Conservation (phyloP, 306 rosid genomes). For the Macrotyloma uniflorum region DNA sequence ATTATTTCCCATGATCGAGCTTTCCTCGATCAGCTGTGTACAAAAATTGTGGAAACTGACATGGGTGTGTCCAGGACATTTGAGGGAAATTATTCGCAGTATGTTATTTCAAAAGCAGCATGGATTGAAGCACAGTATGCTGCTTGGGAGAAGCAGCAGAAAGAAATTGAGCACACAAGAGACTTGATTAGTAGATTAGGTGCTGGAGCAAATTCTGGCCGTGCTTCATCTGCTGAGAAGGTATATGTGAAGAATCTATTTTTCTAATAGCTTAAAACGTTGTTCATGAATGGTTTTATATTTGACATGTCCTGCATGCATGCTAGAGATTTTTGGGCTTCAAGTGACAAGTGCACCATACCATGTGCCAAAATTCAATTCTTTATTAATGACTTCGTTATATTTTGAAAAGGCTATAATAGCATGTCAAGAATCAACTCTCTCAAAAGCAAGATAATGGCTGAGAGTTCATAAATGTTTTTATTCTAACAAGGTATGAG, state of each 20-base stretch:
- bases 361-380: neutral
- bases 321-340: neutral
- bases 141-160: conserved; percentile 99
- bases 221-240: conserved; percentile 97
- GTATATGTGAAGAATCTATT: conserved; percentile 41
- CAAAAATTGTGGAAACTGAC: conserved; percentile 98
- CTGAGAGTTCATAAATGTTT: neutral
- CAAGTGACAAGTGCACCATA: neutral
- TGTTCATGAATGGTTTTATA: neutral
- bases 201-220: conserved; percentile 96
- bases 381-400: neutral
- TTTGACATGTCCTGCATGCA: neutral
- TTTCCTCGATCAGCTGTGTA: conserved; percentile 95
- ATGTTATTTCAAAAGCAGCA: conserved; percentile 68
- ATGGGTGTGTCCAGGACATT: conserved; percentile 89
- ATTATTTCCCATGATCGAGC: conserved; percentile 98
- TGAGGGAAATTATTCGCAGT: conserved; percentile 90
- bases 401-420: neutral
- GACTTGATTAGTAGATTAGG: conserved; percentile 85
- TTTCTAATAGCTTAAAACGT: neutral
- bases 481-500: conserved; percentile 4
- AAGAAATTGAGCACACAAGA: conserved; percentile 87
- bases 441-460: neutral
- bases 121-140: conserved; percentile 92
- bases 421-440: neutral